Evolutionary conservation across 805 yeast genomes (phyloP), one percentile per base, ranked within the genome.

Genomic region (Kodamaea neixiangensis): DNA sequence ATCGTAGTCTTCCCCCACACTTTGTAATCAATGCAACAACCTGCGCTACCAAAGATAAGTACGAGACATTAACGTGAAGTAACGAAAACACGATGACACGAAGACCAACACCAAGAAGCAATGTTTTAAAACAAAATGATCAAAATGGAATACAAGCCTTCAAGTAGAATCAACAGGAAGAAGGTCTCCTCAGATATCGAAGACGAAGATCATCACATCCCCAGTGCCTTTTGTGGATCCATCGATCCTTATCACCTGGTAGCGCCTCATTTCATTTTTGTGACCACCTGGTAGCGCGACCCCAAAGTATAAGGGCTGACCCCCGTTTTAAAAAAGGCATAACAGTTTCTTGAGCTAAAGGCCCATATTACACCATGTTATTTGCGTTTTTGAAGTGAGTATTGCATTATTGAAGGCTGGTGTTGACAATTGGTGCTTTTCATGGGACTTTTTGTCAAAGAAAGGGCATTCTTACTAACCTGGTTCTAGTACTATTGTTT

Each of bases 401-500:
- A 42, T 44, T 20, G 34, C 15, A 13, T 3, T 3, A 15, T 10
- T 5, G 31, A 5, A 9, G 31, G 31, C 3, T 25, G 31, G 31
- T 9, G 31, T 25, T 25, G 11, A 5, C 31, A 25, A 25, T 25
- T 34, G 38, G 38, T 14, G 18, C 38, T 34, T n/a, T 34, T 34
- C 41, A 15, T 11, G n/a, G 41, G 41, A 17, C 21, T 37, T 37
- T 34, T 17, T 19, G 21, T 19, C 13, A 6, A 3, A 3, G n/a
- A 15, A 6, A 15, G 19, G n/a, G 21, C n/a, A 7, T 21, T 20
- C 25, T 14, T 45, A 45, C 49, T 47, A 39, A 47, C 49, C 52
- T 7, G n/a, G 9, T 34, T 14, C 19, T 48, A 73, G 79, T 44
- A 49, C 66, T 6, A 31, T 62, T 33, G 68, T 78, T 20, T 71